Conservation (phyloP, 768 basidiomycete genomes). For the Cyathus striatus region DNA sequence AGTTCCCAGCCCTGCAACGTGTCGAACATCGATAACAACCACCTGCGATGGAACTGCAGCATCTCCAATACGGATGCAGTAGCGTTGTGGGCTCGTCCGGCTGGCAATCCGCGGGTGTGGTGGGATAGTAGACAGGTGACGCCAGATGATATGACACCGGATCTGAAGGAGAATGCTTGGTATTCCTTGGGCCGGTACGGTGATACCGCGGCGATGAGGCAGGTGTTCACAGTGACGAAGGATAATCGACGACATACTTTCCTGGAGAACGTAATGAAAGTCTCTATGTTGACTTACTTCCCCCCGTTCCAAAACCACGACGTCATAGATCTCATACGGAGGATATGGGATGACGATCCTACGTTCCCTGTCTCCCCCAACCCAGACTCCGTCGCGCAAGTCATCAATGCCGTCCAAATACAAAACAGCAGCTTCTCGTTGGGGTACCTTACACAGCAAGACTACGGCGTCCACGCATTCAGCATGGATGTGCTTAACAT, state of each 20-base stretch:
- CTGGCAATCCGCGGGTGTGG: conserved; percentile 5
- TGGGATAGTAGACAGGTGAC: conserved; percentile 4
- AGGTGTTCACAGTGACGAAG: conserved; percentile 9
- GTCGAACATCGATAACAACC: conserved; percentile 1
- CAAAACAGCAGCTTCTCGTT: conserved; percentile 4
- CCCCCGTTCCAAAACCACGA: conserved; percentile 4
- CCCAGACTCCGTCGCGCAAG: conserved; percentile 3
- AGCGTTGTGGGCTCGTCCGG: not conserved
- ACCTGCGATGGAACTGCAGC: conserved; percentile 5
- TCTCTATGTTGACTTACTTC: conserved; percentile 3
- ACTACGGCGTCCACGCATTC: conserved; percentile 3
- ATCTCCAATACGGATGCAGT: conserved; percentile 2
- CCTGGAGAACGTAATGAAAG: conserved; percentile 5
- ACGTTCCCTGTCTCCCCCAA: conserved; percentile 4
- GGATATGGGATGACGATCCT: conserved; percentile 5
- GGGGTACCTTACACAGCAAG: conserved; percentile 4
- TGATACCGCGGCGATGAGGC: conserved; percentile 9
- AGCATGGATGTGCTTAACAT: conserved; percentile 6
- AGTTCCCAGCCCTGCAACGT: not conserved
- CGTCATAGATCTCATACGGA: conserved; percentile 5
- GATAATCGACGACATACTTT: conserved; percentile 7
- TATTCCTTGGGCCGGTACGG: conserved; percentile 4
- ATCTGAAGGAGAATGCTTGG: conserved; percentile 5
- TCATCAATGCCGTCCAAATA: conserved; percentile 4
- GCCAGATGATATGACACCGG: conserved; percentile 2